Evolutionary conservation across 2,329 filamentous ascomycete genomes (phyloP), one percentile per base, ranked within the genome.

Genomic region (Exophiala dermatitidis): DNA sequence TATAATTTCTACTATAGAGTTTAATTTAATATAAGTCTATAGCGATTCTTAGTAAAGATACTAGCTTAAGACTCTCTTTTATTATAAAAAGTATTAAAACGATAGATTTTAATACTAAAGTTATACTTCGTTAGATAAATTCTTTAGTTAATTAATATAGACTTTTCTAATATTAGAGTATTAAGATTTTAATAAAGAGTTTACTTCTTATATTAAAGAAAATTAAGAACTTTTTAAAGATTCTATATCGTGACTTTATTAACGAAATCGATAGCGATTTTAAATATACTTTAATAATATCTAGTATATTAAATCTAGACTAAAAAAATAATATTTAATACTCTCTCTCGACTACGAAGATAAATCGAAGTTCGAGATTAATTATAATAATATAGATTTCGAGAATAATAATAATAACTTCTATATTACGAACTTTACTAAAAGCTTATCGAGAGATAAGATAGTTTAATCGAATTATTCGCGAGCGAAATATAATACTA

Each of bases 1-100:
- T 3, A 9, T n/a, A 55, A 53, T 58, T 52, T 38, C 42, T 57
- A 1, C 38, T 12, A 2, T 59, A 54, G 57, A 51, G 48, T 28
- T 46, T 48, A 7, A 12, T 59, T 7, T 29, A 46, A 3, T 48
- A 42, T 33, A 26, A 54, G 8, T n/a, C 51, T 5, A 12, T 59
- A 19, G 45, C 43, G 2, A 48, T 48, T 3, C 41, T 59, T 4
- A 10, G 41, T 30, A 43, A 12, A 6, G 31, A 19, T 8, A 38
- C 46, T 12, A 48, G 49, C 5, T n/a, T 47, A 4, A 44, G 28
- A 10, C 48, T 59, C 4, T 29, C 33, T 5, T 12, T 10, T 3
- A 38, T 30, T 3, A 28, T 52, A 5, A 19, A 44, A 4, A 34
- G 12, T 19, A 31, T 54, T 1, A 1, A 10, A 28, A 28, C 2